These are phyloP conservation scores for Mediolabrus comicus DNA, from an alignment of 108 stramenopile genomes.

Conservation along the genomic window DNA sequence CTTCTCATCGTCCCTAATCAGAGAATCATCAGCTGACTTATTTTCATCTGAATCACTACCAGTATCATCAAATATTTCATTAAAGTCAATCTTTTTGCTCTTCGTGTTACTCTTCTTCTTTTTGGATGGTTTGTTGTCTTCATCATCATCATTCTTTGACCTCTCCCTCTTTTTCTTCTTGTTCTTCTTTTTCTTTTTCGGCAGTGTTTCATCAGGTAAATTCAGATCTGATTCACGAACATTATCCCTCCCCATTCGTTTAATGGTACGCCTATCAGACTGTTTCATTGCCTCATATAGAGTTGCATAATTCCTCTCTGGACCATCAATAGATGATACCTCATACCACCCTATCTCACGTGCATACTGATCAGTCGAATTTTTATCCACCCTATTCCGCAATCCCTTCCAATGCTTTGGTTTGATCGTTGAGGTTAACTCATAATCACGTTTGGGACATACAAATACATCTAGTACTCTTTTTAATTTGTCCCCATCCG, in stretches of 20 bases:
- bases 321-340: background rate
- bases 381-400: background rate
- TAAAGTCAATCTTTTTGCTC: background rate
- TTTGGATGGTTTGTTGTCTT: background rate
- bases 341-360: background rate
- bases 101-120: too few species aligned
- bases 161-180: background rate
- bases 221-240: background rate
- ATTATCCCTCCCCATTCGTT: background rate
- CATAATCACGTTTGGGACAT: background rate
- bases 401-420: background rate
- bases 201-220: background rate
- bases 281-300: background rate
- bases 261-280: background rate
- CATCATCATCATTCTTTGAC: background rate
- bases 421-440: background rate
- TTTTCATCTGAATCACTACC: background rate
- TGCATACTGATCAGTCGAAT: background rate
- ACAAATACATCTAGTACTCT: background rate
- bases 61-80: background rate
- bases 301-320: background rate
- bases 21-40: background rate
- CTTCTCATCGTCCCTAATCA: background rate
- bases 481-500: background rate
- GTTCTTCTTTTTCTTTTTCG: background rate